Evolutionary conservation across 2,329 filamentous ascomycete species (phyloP).

Genomic region (Alternaria hordeiaustralica): DNA sequence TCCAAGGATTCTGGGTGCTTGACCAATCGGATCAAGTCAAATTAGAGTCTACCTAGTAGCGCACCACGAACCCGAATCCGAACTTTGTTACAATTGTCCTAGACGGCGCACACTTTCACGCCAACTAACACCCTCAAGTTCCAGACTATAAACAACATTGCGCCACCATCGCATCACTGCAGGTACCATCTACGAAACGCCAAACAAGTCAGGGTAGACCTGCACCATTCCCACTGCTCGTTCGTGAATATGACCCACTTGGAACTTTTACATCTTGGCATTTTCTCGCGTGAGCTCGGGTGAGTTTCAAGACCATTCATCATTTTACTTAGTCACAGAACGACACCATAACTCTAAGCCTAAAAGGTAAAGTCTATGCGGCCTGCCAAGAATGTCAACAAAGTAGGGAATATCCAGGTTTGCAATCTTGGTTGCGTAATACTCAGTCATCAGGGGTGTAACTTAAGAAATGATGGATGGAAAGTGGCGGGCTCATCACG

Average conservation of each 20-base stretch:
- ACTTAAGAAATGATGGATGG: not conserved
- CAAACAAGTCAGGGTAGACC: not conserved
- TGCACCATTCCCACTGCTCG: not conserved
- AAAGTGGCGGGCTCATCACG: not conserved
- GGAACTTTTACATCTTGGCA: not conserved
- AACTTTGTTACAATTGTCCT: not conserved
- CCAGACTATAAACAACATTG: not conserved
- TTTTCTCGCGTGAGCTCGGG: not conserved
- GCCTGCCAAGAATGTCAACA: not conserved
- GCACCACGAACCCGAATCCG: not conserved
- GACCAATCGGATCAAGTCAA: not conserved
- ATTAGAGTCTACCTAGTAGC: not conserved
- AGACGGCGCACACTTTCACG: not conserved
- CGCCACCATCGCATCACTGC: not conserved
- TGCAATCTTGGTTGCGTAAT: not conserved
- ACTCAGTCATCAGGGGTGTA: not conserved
- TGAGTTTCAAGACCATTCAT: slow-evolving; percentile 1
- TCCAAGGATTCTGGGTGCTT: not conserved
- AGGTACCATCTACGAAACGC: not conserved
- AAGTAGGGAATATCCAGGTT: not conserved
- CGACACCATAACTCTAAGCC: not conserved
- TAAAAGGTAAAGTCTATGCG: not conserved
- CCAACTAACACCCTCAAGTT: not conserved
- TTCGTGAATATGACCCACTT: not conserved
- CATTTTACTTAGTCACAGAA: not conserved